Evolutionary conservation across 495 filamentous ascomycete species (phyloP), one percentile per base, ranked within the genome.

Genomic region (Xanthoparmelia taractica): DNA sequence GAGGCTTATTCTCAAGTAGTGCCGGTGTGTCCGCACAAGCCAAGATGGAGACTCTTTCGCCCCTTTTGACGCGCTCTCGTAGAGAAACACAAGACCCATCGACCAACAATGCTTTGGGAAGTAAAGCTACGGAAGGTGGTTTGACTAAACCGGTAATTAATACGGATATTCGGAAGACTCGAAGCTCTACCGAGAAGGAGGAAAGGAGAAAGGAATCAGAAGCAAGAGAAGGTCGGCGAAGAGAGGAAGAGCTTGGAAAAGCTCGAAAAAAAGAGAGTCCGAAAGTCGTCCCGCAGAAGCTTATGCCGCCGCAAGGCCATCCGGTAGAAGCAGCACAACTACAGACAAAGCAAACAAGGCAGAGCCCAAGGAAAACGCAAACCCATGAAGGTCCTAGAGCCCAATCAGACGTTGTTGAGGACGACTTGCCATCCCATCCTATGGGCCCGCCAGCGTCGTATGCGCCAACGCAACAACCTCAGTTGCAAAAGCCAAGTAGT

Each of bases 1-100:
- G 88, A 70, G 89, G 86, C 23, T 80, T 95, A 50, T 87, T 96
- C 64, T 87, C 87, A 20, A 92, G 85, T 63, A 90, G 88, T 68
- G 91, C 89, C 31, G 84, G 86, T 55, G 78, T 88, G 56, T 91
- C 87, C 68, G 89, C 88, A 29, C 87, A 91, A 61, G 85, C 87
- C 11, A 91, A 88, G 69, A 74, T 87, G 56, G 84, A 87, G 63
- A 74, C 76, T 17, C 70, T 79, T 23, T 83, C 81, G 45, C 63
- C 66, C 6, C 63, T 45, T 18, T 63, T 52, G 8, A 56, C 45
- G 59, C 62, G 59, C 37, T 38, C 43, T 33, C 57, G 48, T 18
- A 56, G 48, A 13, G 38, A 56, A 34, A 29, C 37, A 18, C 65
- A 60, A 34, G 58, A 36, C 17, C 41, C 45, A 36, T 55, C 58